These are phyloP conservation scores for Kodamaea anthophila DNA, from an alignment of 1,139 yeast genomes.

Conservation along the genomic window DNA sequence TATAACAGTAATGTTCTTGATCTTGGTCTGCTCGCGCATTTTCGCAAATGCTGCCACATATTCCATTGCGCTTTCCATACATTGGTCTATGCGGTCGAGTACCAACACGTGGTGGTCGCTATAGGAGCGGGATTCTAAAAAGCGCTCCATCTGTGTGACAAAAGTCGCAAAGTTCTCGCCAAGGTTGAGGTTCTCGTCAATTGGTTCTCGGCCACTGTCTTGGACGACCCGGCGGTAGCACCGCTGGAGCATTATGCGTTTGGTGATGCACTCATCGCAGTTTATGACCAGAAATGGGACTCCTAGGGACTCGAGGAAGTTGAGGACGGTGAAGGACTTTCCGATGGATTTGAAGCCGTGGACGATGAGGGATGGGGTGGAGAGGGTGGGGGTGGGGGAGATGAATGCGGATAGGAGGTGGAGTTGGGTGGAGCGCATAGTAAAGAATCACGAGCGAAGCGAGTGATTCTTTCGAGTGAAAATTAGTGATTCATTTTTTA, in stretches of 20 bases:
- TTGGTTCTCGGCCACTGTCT: constrained; percentile 16
- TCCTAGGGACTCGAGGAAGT: constrained; percentile 19
- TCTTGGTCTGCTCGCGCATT: constrained; percentile 35
- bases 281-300: constrained; percentile 23
- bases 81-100: constrained; percentile 52
- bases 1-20: constrained; percentile 27
- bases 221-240: constrained; percentile 25
- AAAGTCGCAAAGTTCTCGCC: constrained; percentile 47
- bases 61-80: constrained; percentile 44
- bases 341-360: constrained; percentile 41
- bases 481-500: too few relatives aligned
- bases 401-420: constrained; percentile 26
- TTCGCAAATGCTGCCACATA: constrained; percentile 43
- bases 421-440: constrained; percentile 20
- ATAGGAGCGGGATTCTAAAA: constrained; percentile 27
- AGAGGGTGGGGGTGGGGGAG: constrained; percentile 14
- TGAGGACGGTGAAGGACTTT: constrained; percentile 27
- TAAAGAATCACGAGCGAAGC: too few relatives aligned
- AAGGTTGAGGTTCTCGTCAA: constrained; percentile 4
- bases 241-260: constrained; percentile 31
- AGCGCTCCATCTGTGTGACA: constrained; percentile 32
- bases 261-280: constrained; percentile 39
- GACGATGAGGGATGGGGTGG: constrained; percentile 27
- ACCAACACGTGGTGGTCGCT: constrained; percentile 46
- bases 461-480: too few relatives aligned